These are phyloP conservation scores for Xeromyces bisporus DNA, from an alignment of 495 filamentous ascomycete species.

Conservation along the genomic window DNA sequence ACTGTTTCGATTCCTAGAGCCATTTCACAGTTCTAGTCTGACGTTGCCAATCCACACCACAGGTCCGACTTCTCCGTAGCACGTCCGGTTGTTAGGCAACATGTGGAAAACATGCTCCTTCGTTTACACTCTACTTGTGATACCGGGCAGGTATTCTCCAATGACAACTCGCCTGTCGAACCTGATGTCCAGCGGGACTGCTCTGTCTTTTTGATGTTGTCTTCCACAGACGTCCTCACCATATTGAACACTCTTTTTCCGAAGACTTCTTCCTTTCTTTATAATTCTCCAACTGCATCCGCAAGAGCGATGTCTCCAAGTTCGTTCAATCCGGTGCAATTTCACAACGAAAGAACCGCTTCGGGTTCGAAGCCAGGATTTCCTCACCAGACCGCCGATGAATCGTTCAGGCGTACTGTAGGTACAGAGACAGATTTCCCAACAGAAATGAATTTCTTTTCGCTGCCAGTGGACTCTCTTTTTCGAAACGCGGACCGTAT, in stretches of 20 bases:
- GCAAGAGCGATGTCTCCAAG: slow-evolving; percentile 6
- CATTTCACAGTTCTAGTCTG: too few relatives aligned
- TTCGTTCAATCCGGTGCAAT: slow-evolving; percentile 4
- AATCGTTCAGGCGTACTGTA: slow-evolving; percentile 6
- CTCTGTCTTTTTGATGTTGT: slow-evolving; percentile 24
- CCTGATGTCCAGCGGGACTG: slow-evolving; percentile 5
- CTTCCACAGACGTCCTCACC: slow-evolving; percentile 21
- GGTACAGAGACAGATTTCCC: slow-evolving; percentile 13
- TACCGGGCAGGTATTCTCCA: not conserved
- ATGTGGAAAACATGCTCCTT: slow-evolving; percentile 60
- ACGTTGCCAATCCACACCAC: not conserved
- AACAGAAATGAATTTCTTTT: slow-evolving; percentile 13
- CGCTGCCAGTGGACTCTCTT: slow-evolving; percentile 10
- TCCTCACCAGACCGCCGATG: slow-evolving; percentile 4
- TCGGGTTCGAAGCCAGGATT: slow-evolving; percentile 14
- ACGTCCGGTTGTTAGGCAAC: slow-evolving; percentile 43
- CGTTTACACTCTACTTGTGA: slow-evolving; percentile 30
- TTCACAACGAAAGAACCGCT: slow-evolving; percentile 4
- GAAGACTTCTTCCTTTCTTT: slow-evolving; percentile 9
- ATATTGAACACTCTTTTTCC: slow-evolving; percentile 29
- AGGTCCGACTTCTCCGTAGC: slow-evolving; percentile 26
- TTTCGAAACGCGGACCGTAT: slow-evolving; percentile 24
- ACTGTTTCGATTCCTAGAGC: too few relatives aligned
- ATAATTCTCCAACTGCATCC: slow-evolving; percentile 12
- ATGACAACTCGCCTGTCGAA: not conserved